phyloP scores from a whole-genome alignment of 1,284 basidiomycete species.

The Hemileia vastatrix region DNA sequence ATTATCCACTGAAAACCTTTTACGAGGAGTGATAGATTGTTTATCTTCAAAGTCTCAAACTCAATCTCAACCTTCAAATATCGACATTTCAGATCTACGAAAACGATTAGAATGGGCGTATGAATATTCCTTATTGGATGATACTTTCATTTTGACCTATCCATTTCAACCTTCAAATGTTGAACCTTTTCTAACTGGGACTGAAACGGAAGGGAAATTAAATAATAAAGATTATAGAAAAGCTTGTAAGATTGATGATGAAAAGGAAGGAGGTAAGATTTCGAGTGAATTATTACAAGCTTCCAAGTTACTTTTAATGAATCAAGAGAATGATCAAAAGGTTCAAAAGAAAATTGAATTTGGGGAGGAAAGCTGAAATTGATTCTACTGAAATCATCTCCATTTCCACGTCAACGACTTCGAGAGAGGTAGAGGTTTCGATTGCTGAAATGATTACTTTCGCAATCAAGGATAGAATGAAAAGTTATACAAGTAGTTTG shows the following conservation, averaged over 20 bases:
- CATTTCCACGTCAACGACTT: conserved; percentile 6
- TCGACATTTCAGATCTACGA: conserved; percentile 10
- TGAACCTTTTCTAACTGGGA: conserved; percentile 8
- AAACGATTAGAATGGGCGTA: neutral
- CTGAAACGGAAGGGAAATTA: conserved; percentile 24
- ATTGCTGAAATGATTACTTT: conserved; percentile 18
- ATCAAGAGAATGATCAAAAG: conserved; percentile 55
- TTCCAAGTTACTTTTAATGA: conserved; percentile 51
- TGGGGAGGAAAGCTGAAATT: too few species aligned
- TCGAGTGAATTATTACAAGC: too few species aligned
- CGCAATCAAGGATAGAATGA: conserved; percentile 7
- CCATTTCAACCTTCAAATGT: too few species aligned
- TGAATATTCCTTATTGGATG: neutral
- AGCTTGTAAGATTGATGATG: too few species aligned
- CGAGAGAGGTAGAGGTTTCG: conserved; percentile 10
- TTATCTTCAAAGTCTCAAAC: conserved; percentile 2
- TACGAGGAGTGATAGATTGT: too few species aligned
- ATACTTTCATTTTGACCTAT: too few species aligned
- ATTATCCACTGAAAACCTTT: too few species aligned
- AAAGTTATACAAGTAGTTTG: too few species aligned
- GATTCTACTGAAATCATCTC: conserved; percentile 23
- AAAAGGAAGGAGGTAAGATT: too few species aligned
- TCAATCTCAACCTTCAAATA: conserved; percentile 7
- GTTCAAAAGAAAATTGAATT: conserved; percentile 54
- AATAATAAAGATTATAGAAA: conserved; percentile 47